These are phyloP conservation scores for Marasmius tenuissimus DNA, from an alignment of 1,284 basidiomycete species.

Conservation along the genomic window DNA sequence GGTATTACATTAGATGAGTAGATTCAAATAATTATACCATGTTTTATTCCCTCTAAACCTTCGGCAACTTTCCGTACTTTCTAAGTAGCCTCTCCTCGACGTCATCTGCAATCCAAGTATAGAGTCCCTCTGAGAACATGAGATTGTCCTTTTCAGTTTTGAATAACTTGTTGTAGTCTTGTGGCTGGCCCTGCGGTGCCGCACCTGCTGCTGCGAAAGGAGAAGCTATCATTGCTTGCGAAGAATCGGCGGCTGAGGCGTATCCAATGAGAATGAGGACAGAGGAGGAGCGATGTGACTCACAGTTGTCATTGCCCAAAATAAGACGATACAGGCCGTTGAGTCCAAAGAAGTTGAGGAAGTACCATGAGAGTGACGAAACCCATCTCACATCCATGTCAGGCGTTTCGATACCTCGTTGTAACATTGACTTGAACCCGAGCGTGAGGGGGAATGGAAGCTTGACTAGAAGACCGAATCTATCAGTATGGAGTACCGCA, in stretches of 20 bases:
- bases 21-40: background rate
- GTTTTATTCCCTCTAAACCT: slow-evolving; percentile 1
- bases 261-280: slow-evolving; percentile 9
- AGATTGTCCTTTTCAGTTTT: slow-evolving; percentile 93
- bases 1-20: background rate
- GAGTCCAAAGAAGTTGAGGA: slow-evolving; percentile 97
- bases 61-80: slow-evolving; percentile 63
- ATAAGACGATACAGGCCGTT: slow-evolving; percentile 95
- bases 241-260: slow-evolving; percentile 69
- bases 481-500: slow-evolving; percentile 1
- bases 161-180: slow-evolving; percentile 90
- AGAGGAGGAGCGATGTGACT: slow-evolving; percentile 27
- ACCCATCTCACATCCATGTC: slow-evolving; percentile 99
- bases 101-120: slow-evolving; percentile 79
- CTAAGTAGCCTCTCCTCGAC: slow-evolving; percentile 77
- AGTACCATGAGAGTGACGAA: slow-evolving; percentile 98
- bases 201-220: slow-evolving; percentile 69
- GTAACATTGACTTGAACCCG: slow-evolving; percentile 98
- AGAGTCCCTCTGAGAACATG: slow-evolving; percentile 84
- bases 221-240: slow-evolving; percentile 70
- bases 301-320: slow-evolving; percentile 90
- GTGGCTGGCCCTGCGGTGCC: slow-evolving; percentile 56
- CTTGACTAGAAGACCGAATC: slow-evolving; percentile 62
- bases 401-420: slow-evolving; percentile 92
- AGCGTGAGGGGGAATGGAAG: slow-evolving; percentile 96